phyloP scores from a whole-genome alignment of 2,329 filamentous ascomycete species.

The Ambrosiella cleistominuta region DNA sequence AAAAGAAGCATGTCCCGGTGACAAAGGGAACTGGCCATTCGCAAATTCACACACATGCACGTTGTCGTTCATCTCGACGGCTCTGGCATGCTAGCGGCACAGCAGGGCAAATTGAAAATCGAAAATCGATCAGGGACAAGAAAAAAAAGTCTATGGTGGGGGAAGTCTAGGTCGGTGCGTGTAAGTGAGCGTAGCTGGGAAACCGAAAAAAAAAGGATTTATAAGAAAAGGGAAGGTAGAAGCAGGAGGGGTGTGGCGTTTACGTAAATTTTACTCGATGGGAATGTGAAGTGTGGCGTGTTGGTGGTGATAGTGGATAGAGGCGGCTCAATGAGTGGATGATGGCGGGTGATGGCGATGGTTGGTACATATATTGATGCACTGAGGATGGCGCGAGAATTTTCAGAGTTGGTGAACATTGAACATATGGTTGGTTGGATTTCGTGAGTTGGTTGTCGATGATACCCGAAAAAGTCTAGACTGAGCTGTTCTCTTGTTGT shows the following conservation, averaged over 20 bases:
- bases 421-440: not conserved
- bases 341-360: not conserved
- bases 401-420: not conserved
- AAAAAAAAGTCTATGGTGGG: not conserved
- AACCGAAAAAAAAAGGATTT: not conserved
- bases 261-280: conserved; percentile 12
- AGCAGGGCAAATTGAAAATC: not conserved
- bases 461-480: not conserved
- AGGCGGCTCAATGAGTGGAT: not conserved
- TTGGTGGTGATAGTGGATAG: not conserved
- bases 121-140: too few relatives aligned
- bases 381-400: not conserved
- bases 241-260: conserved; percentile 4
- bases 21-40: not conserved
- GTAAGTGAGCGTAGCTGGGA: not conserved
- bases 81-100: not conserved
- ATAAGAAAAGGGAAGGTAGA: not conserved
- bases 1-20: too few relatives aligned
- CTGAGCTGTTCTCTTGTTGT: not conserved
- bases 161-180: too few relatives aligned
- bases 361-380: not conserved
- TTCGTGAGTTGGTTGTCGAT: not conserved
- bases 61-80: not conserved
- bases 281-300: not conserved
- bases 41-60: not conserved